Conservation (phyloP, 176 grass and related monocot species). For the Tillandsia leiboldiana region DNA sequence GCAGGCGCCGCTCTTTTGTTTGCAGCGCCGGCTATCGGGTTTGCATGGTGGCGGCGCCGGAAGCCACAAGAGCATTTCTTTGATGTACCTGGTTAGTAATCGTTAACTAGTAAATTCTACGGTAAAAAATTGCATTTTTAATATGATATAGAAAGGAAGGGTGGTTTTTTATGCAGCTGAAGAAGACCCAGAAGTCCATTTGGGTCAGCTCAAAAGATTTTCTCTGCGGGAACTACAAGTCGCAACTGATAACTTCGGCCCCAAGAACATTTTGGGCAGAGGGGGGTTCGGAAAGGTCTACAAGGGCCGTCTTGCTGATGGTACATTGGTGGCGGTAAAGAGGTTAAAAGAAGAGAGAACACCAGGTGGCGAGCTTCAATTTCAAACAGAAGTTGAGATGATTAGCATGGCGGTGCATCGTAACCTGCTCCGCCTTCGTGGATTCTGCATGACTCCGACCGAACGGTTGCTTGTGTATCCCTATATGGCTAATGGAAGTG, state of each 20-base stretch:
- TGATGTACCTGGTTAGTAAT: slow-evolving; percentile 40
- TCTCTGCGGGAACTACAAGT: slow-evolving; percentile 60
- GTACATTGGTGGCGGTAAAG: slow-evolving; percentile 60
- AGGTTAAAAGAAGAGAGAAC: slow-evolving; percentile 59
- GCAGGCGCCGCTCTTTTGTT: slow-evolving; percentile 42
- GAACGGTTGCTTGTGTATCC: slow-evolving; percentile 65
- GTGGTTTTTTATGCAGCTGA: slow-evolving; percentile 32
- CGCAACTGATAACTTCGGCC: slow-evolving; percentile 49
- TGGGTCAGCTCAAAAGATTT: slow-evolving; percentile 65
- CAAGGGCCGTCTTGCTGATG: slow-evolving; percentile 62
- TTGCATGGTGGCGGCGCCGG: slow-evolving; percentile 56
- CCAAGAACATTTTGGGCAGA: slow-evolving; percentile 60
- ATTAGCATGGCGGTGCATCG: slow-evolving; percentile 59
- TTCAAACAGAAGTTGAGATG: slow-evolving; percentile 67
- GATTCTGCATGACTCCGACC: slow-evolving; percentile 67
- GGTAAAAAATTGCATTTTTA: too few species aligned
- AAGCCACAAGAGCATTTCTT: slow-evolving; percentile 73
- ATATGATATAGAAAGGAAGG: too few species aligned
- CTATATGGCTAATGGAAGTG: slow-evolving; percentile 73
- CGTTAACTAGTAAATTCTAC: too few species aligned
- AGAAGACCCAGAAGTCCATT: slow-evolving; percentile 64
- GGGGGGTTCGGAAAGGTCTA: slow-evolving; percentile 77
- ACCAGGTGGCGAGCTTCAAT: slow-evolving; percentile 52
- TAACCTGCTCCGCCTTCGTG: slow-evolving; percentile 56
- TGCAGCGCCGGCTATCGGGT: slow-evolving; percentile 49